Evolutionary conservation across 2,329 filamentous ascomycete species (phyloP).

Genomic region (Fusarium domesticum): DNA sequence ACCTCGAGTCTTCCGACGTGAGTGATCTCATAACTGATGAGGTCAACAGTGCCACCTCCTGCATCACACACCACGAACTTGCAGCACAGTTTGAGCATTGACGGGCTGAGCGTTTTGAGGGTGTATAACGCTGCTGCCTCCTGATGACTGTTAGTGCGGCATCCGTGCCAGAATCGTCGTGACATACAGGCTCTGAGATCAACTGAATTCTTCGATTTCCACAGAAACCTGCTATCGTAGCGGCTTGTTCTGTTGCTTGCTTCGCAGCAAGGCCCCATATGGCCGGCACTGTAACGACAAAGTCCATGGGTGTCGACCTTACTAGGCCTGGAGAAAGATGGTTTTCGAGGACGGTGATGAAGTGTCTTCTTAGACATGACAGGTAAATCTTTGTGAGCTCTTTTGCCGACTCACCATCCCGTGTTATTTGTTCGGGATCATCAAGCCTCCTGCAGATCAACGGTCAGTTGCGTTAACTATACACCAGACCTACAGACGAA

Average conservation of each 20-base stretch:
- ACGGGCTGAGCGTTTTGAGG: constrained; percentile 42
- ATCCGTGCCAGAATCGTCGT: neutral
- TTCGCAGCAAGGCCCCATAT: constrained; percentile 57
- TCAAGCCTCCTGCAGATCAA: constrained; percentile 34
- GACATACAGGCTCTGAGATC: constrained; percentile 46
- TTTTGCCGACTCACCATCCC: constrained; percentile 36
- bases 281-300: constrained; percentile 56
- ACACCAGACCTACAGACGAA: constrained; percentile 30
- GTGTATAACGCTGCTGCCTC: constrained; percentile 53
- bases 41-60: constrained; percentile 53
- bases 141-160: constrained; percentile 23
- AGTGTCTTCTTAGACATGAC: constrained; percentile 47
- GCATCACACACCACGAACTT: constrained; percentile 54
- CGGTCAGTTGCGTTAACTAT: constrained; percentile 12
- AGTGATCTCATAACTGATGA: constrained; percentile 51
- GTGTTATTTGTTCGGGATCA: constrained; percentile 30
- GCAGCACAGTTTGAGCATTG: constrained; percentile 42
- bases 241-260: constrained; percentile 44
- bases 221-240: constrained; percentile 39
- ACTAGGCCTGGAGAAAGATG: constrained; percentile 43
- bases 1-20: constrained; percentile 42
- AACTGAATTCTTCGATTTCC: constrained; percentile 43
- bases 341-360: constrained; percentile 43
- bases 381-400: constrained; percentile 43
- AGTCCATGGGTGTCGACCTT: constrained; percentile 46